Base-by-base conservation (phyloP, 2,329 filamentous ascomycete genomes). In the Aspergillus sp. region DNA sequence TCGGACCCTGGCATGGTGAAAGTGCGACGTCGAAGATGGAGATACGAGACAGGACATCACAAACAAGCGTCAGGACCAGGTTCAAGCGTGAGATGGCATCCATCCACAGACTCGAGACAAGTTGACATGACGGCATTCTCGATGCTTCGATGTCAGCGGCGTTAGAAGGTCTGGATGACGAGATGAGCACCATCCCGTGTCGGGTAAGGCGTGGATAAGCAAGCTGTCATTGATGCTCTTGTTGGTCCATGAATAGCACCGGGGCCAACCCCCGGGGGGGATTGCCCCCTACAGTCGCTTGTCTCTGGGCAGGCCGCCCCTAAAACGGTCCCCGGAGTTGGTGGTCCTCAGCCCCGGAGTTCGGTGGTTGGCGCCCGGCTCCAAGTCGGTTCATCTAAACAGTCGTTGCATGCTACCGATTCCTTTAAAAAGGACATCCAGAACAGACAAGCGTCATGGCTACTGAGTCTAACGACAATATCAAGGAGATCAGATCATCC, bases 1-100 rank as follows among this genome's bases (percentile, higher is more conserved):
- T 43, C 47, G 16, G 47, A 43, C 13, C 11, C 23, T 1, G 47
- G 38, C 47, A 49, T 49, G 38, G 23, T 49, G 19, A 5, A 41
- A 40, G 34, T 29, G 47, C 36, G 62, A 63, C 62, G 61, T 43
- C 34, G 21, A 49, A 9, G 49, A 58, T 45, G 53, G 53, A 21
- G 45, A 49, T 7, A 49, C 43, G 20, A 57, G 65, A 32, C n/a
- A n/a, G n/a, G n/a, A n/a, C n/a, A n/a, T n/a, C n/a, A n/a, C n/a
- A n/a, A n/a, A n/a, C n/a, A n/a, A n/a, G n/a, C n/a, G n/a, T n/a
- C n/a, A n/a, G n/a, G n/a, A n/a, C n/a, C n/a, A n/a, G n/a, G n/a
- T n/a, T n/a, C n/a, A n/a, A n/a, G n/a, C n/a, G n/a, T n/a, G n/a
- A n/a, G n/a, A n/a, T n/a, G n/a, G n/a, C n/a, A n/a, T n/a, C n/a